These are phyloP conservation scores for Angomonas deanei DNA, from an alignment of 208 protist species.

Conservation along the genomic window DNA sequence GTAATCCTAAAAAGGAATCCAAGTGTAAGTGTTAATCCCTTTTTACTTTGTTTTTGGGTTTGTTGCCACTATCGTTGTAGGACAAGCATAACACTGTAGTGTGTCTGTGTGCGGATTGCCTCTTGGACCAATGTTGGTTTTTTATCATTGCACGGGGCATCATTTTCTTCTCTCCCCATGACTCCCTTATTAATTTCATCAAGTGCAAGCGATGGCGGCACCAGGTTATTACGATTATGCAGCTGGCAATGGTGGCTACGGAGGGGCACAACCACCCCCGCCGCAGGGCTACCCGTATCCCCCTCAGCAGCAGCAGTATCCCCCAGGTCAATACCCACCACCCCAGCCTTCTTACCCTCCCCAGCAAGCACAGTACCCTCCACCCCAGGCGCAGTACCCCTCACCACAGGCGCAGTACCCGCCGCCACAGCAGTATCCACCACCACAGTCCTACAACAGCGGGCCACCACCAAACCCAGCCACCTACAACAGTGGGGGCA, in stretches of 20 bases:
- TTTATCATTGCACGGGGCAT: too few relatives aligned
- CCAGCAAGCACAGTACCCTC: not conserved
- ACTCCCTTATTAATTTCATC: not conserved
- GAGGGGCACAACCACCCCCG: not conserved
- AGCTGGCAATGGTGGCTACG: not conserved
- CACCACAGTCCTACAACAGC: not conserved
- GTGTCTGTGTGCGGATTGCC: too few relatives aligned
- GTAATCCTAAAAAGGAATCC: not conserved
- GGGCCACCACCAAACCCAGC: not conserved
- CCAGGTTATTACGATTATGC: not conserved
- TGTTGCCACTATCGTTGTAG: not conserved
- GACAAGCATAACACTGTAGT: too few relatives aligned
- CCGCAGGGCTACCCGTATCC: not conserved
- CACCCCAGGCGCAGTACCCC: not conserved
- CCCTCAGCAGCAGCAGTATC: not conserved
- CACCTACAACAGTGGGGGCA: not conserved
- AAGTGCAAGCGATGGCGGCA: not conserved
- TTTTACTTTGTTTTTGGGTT: not conserved
- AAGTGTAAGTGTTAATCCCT: slow-evolving; percentile 4
- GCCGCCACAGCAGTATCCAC: too few relatives aligned
- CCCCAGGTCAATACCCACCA: not conserved
- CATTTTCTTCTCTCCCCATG: not conserved
- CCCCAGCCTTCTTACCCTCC: not conserved
- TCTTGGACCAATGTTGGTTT: too few relatives aligned
- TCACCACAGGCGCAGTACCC: not conserved